phyloP scores from a whole-genome alignment of 2,329 filamentous ascomycete species.

The Grosmannia huntii region DNA sequence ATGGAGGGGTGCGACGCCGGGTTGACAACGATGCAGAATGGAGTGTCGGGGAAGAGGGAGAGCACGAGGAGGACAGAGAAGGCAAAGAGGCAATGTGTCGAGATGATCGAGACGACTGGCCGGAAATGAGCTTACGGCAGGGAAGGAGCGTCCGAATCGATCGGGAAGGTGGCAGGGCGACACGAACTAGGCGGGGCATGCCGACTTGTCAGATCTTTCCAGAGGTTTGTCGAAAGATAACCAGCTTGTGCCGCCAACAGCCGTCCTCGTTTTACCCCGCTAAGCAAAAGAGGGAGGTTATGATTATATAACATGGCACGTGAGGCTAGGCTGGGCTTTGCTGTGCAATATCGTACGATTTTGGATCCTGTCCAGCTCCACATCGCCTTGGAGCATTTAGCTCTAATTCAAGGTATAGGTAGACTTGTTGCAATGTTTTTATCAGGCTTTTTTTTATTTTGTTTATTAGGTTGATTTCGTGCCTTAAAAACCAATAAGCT shows the following conservation, averaged over 20 bases:
- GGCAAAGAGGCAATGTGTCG: background rate
- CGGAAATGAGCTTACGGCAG: background rate
- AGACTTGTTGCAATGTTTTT: no score
- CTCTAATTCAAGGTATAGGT: no score
- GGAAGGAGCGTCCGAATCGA: conserved; percentile 3
- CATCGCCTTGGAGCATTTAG: no score
- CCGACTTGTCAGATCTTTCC: no score
- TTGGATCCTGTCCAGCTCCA: no score
- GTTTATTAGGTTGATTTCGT: no score
- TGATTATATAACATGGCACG: no score
- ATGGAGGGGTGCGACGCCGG: background rate
- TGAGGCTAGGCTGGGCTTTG: no score
- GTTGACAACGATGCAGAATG: background rate
- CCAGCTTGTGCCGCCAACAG: background rate
- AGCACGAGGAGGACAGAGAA: background rate
- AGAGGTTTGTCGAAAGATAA: background rate
- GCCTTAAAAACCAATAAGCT: no score
- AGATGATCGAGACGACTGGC: background rate
- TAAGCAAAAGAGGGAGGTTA: background rate
- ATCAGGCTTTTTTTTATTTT: no score
- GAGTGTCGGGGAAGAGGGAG: background rate
- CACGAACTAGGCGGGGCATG: conserved; percentile 10
- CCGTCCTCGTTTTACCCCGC: background rate
- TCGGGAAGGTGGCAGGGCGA: conserved; percentile 10
- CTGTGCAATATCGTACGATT: no score